phyloP scores from a whole-genome alignment of 2,329 filamentous ascomycete genomes.

The Fusarium caatingaense region DNA sequence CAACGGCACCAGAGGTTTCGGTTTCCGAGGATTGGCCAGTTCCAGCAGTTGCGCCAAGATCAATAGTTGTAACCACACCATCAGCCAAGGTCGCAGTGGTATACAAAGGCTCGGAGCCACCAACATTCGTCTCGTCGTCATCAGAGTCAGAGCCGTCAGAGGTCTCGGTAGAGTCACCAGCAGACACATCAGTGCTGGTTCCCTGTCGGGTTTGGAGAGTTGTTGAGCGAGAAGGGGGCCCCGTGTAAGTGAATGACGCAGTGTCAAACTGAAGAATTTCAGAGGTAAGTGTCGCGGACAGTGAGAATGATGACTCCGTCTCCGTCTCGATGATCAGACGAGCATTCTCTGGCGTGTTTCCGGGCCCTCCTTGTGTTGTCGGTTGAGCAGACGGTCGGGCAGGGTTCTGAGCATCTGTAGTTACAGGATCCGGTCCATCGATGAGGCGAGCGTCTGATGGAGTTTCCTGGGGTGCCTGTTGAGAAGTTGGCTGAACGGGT shows the following conservation, averaged over 20 bases:
- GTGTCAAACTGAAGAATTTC: conserved; percentile 37
- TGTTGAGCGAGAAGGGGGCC: conserved; percentile 26
- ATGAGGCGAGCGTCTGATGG: conserved; percentile 16
- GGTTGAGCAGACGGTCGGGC: background rate
- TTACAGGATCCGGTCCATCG: conserved; percentile 12
- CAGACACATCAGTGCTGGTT: conserved; percentile 34
- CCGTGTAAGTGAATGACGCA: conserved; percentile 36
- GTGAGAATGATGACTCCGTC: background rate
- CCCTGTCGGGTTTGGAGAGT: conserved; percentile 35
- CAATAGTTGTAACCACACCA: conserved; percentile 38
- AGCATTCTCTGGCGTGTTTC: conserved; percentile 19
- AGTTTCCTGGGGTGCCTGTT: background rate
- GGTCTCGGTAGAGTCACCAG: conserved; percentile 29
- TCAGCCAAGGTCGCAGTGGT: conserved; percentile 39
- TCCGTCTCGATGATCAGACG: conserved; percentile 15
- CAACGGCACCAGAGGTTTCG: conserved; percentile 17
- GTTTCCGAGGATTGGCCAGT: conserved; percentile 37
- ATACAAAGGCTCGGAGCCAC: conserved; percentile 25
- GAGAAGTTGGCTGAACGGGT: background rate
- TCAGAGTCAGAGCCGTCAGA: conserved; percentile 19
- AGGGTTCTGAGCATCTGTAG: background rate
- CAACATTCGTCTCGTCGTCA: conserved; percentile 29
- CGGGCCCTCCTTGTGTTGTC: background rate
- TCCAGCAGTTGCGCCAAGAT: conserved; percentile 35
- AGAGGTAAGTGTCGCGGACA: conserved; percentile 9